Evolutionary conservation across 306 rosid species (phyloP).

Genomic region (Cicer bijugum): DNA sequence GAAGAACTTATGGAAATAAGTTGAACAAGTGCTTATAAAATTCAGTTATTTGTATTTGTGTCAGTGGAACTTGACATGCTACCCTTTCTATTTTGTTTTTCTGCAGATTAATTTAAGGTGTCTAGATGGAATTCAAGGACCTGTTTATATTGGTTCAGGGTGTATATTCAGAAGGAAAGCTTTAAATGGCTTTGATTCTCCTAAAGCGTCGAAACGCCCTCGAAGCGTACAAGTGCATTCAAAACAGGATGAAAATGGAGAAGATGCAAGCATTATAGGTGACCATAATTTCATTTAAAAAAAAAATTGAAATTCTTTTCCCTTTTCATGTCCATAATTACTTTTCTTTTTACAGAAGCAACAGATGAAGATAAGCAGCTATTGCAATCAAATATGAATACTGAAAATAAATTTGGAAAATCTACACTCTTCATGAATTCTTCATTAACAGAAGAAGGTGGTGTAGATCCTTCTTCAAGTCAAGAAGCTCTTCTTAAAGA

Average conservation of each 20-base stretch:
- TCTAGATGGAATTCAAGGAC: slow-evolving; percentile 97
- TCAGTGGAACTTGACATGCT: slow-evolving; percentile 10
- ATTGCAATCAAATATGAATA: slow-evolving; percentile 70
- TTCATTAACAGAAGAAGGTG: slow-evolving; percentile 83
- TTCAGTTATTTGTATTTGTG: not conserved
- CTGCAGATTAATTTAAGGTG: slow-evolving; percentile 86
- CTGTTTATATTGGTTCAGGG: slow-evolving; percentile 85
- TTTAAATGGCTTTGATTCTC: slow-evolving; percentile 78
- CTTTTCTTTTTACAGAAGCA: slow-evolving; percentile 45
- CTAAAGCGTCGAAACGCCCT: slow-evolving; percentile 81
- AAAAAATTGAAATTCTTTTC: not conserved
- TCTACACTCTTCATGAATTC: slow-evolving; percentile 77
- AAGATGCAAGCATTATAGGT: slow-evolving; percentile 63
- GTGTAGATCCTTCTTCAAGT: slow-evolving; percentile 75
- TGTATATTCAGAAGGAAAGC: slow-evolving; percentile 92
- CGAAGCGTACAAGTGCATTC: slow-evolving; percentile 65
- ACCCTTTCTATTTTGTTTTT: slow-evolving; percentile 27
- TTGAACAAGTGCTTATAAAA: too few species aligned
- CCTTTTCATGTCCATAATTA: slow-evolving; percentile 4
- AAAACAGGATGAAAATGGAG: slow-evolving; percentile 74
- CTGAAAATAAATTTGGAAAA: slow-evolving; percentile 80
- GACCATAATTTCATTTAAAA: not conserved
- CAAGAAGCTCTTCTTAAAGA: slow-evolving; percentile 87
- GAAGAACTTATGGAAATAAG: too few species aligned
- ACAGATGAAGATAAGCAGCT: slow-evolving; percentile 72